Conservation (phyloP, 495 filamentous ascomycete species). For the Stereocaulon alpinum region DNA sequence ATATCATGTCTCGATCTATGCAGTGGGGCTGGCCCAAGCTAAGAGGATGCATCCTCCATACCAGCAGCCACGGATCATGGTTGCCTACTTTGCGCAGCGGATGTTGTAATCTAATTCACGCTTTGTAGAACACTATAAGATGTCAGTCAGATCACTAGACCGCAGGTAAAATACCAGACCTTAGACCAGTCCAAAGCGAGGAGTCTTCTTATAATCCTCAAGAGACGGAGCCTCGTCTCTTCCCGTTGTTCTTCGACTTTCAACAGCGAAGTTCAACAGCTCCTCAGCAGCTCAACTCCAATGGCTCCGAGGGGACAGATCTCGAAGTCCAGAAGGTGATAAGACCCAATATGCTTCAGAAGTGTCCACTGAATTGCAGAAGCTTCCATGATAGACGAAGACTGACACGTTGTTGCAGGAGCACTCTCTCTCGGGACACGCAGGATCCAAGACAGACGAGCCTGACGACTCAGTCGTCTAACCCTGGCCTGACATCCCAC, state of each 20-base stretch:
- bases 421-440: background rate
- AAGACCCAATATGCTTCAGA: background rate
- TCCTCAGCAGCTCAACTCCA: background rate
- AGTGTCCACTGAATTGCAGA: background rate
- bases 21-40: background rate
- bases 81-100: background rate
- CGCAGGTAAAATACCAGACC: too few relatives aligned
- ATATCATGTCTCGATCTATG: background rate
- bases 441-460: background rate
- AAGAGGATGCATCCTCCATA: background rate
- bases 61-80: background rate
- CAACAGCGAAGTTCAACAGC: background rate
- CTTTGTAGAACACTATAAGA: background rate
- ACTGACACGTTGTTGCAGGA: background rate
- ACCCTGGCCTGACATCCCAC: background rate
- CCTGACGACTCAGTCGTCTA: background rate
- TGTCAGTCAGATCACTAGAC: background rate
- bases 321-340: slow-evolving; percentile 1
- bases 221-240: background rate
- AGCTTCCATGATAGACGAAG: background rate
- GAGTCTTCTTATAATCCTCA: background rate
- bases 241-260: background rate
- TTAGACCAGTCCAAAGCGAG: background rate
- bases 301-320: background rate
- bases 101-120: background rate